Base-by-base conservation (phyloP, 2,329 filamentous ascomycete species). In the Penicillium sp. region DNA sequence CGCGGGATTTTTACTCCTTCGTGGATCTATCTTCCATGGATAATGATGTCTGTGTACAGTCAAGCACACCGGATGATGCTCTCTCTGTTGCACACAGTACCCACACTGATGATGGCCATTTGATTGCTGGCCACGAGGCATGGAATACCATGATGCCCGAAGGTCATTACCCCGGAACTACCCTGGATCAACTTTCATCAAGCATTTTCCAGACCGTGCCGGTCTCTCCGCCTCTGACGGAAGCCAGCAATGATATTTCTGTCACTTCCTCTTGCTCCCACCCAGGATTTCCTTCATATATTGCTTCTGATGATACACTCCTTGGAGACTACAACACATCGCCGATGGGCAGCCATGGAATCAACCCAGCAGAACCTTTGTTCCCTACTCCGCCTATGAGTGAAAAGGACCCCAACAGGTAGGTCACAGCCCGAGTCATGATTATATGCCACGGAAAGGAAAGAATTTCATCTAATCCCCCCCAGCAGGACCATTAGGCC, bases 351-450 rank as follows among this genome's bases (percentile, higher is more conserved):
- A 64, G 54, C 53, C 71, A 71, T 21, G 69, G 67, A 46, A 67
- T 76, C 51, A 72, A 70, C 59, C 64, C 75, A 39, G 66, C 69
- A 55, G 75, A 75, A 40, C 71, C 74, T 11, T 55, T 76, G 52
- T 75, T 74, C 59, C 74, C 74, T 29, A 75, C 67, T 11, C 67
- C 73, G 5, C 71, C 73, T 52, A 61, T 76, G 28, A 74, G 64
- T 47, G 74, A 75, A 26, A 72, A 72, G 58, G 74, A 77, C 44
- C 69, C 69, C 31, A 73, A 75, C 65, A 74, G 72, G 75, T 77
- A 66, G 70, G 71, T 65, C 31, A 19, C 26, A 42, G n/a, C 5
- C n/a, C 5, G 39, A 34, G 3, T n/a, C 14, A 19, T 29, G 3
- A 19, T 45, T 11, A 23, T 3, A 45, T n/a, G 7, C 10, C n/a